Base-by-base conservation (phyloP, 768 basidiomycete genomes). In the Suillus bovinus region DNA sequence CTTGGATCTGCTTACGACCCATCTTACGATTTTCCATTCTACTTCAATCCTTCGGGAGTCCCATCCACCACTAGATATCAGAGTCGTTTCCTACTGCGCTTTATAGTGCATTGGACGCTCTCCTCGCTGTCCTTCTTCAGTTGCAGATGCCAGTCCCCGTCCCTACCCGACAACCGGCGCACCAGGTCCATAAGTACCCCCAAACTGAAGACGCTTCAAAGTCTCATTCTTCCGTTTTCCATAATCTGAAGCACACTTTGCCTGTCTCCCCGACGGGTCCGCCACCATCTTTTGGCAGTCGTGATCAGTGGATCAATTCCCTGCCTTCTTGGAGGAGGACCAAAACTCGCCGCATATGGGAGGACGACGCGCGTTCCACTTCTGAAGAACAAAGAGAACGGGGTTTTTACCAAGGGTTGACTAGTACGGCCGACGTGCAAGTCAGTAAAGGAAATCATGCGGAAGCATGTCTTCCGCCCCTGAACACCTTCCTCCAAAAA, bases 91-190 rank as follows among this genome's bases (percentile, higher is more conserved):
- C 71, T 73, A 65, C 68, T 76, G 81, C 78, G 71, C 70, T 60
- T 66, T 64, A 62, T 72, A 80, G 79, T 86, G 78, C 65, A 67
- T 70, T 72, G 75, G 80, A 78, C 78, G 74, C 77, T 68, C 75
- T 38, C 69, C 59, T 69, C 79, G 79, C 78, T 70, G 66, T 72
- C 76, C 75, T 77, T 72, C 61, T 70, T 66, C 68, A 72, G 70
- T 69, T 80, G 84, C 89, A 86, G 83, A 93, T 93, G 91, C 91
- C 91, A 79, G 91, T 93, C 81, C 90, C 91, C 67, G 90, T 90
- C 70, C 89, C 80, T 75, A 69, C 80, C 69, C 86, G 84, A 73
- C 80, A 81, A 62, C 76, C 80, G 70, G 82, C 85, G 61, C 89
- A 91, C 70, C 81, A 84, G 57, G 84, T 90, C 72, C 77, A 82